phyloP scores from a whole-genome alignment of 768 basidiomycete genomes.

The Lentinula guzmanii region DNA sequence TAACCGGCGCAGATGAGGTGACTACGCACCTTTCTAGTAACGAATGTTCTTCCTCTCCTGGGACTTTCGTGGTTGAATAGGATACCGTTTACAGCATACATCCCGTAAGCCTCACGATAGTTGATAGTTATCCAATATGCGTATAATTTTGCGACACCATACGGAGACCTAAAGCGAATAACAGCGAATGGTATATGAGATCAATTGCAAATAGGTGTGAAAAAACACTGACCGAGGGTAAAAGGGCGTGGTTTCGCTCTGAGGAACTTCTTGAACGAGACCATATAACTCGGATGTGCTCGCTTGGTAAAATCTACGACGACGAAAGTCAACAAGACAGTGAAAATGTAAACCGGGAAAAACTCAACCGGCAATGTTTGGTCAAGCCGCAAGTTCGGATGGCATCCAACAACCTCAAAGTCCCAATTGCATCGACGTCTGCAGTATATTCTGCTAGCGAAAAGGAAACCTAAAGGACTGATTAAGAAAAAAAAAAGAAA shows the following conservation, averaged over 20 bases:
- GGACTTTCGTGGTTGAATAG: conserved; percentile 99
- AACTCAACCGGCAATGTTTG: conserved; percentile 59
- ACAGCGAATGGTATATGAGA: neutral
- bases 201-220: neutral
- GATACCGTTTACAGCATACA: conserved; percentile 96
- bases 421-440: conserved; percentile 94
- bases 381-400: conserved; percentile 94
- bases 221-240: conserved; percentile 61
- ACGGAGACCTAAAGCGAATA: conserved; percentile 48
- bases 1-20: too few species aligned
- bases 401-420: conserved; percentile 91
- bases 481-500: neutral
- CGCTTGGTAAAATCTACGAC: conserved; percentile 80
- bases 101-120: conserved; percentile 92
- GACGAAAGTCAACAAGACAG: neutral
- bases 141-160: conserved; percentile 93
- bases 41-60: conserved; percentile 89
- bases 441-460: conserved; percentile 99
- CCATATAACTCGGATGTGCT: conserved; percentile 97
- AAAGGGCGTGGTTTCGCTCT: conserved; percentile 95
- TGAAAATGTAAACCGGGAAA: neutral
- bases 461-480: conserved; percentile 66
- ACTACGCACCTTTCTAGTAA: conserved; percentile 68
- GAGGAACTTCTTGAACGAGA: conserved; percentile 92
- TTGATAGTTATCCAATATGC: conserved; percentile 89